Base-by-base conservation (phyloP, 805 yeast genomes). In the Kluyveromyces aestuarii region DNA sequence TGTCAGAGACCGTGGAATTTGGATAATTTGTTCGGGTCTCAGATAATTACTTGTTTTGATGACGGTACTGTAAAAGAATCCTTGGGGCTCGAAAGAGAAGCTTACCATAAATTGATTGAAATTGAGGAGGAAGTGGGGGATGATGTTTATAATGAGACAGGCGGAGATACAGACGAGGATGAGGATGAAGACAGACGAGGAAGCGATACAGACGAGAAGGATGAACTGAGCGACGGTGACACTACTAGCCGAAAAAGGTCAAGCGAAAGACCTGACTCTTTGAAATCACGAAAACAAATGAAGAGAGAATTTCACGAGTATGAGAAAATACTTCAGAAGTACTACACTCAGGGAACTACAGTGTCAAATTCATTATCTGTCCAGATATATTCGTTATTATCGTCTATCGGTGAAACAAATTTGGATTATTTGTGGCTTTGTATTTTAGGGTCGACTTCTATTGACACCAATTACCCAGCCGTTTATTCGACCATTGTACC, bases 1-100 rank as follows among this genome's bases (percentile, higher is more conserved):
- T 89, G 96, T 2, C 93, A 86, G 55, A 72, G 98, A 54, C 99
- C 99, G 4, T 93, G 99, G 98, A 90, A 90, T 66, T 70, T 93
- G 54, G 96, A 90, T 63, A 93, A 93, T 61, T 60, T 93, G 43
- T 90, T 86, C 72, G 96, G 96, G 1, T 82, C 91, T 7, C 79
- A 80, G 9, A 74, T 80, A 53, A 79, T 93, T 5, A 74, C 74
- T 7, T 90, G 98, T 64, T 77, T 90, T 51, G 98, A 90, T 60
- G 98, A 91, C 62, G 96, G 96, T 0, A 71, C 72, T 43, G 73
- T 85, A 1, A 86, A 82, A 33, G 77, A 74, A 36, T 80, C 77
- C 45, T 63, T 90, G 46, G 52, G 52, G 13, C 64, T 69, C 6
- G 89, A 84, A 58, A 76, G 73, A 52, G 67, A 68, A 5, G 90